phyloP scores from a whole-genome alignment of 2,329 filamentous ascomycete genomes.

The Sclerotinia spermophila region DNA sequence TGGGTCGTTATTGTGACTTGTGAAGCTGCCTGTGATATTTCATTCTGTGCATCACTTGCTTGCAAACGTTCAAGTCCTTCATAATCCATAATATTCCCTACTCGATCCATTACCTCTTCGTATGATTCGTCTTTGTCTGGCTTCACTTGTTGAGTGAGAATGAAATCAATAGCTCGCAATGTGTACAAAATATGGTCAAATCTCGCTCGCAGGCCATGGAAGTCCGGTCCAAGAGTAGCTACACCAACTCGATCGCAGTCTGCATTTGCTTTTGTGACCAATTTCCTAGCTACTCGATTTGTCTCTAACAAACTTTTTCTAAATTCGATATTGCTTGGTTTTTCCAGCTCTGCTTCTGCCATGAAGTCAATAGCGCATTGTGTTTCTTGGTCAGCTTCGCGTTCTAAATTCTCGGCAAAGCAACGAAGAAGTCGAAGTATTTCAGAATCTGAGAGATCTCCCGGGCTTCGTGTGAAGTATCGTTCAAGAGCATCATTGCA shows the following conservation, averaged over 20 bases:
- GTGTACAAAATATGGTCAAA: not conserved
- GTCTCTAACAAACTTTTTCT: not conserved
- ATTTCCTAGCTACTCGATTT: not conserved
- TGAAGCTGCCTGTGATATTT: not conserved
- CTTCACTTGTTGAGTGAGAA: not conserved
- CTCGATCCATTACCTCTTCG: not conserved
- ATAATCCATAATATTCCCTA: not conserved
- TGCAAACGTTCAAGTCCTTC: not conserved
- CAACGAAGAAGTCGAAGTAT: not conserved
- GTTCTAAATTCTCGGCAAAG: not conserved
- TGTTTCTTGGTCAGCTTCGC: not conserved
- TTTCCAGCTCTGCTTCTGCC: not conserved
- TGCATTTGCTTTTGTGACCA: not conserved
- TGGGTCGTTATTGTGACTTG: not conserved
- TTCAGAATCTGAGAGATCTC: not conserved
- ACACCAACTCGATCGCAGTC: not conserved
- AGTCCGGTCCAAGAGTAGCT: not conserved
- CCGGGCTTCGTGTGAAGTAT: not conserved
- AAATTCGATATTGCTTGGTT: not conserved
- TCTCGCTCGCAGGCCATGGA: not conserved
- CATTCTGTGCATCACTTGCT: not conserved
- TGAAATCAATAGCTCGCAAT: not conserved
- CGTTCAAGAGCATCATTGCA: not conserved
- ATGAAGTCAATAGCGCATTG: conserved; percentile 1
- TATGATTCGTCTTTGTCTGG: not conserved